Conservation (phyloP, 495 filamentous ascomycete species). For the Entonaema liquescens region DNA sequence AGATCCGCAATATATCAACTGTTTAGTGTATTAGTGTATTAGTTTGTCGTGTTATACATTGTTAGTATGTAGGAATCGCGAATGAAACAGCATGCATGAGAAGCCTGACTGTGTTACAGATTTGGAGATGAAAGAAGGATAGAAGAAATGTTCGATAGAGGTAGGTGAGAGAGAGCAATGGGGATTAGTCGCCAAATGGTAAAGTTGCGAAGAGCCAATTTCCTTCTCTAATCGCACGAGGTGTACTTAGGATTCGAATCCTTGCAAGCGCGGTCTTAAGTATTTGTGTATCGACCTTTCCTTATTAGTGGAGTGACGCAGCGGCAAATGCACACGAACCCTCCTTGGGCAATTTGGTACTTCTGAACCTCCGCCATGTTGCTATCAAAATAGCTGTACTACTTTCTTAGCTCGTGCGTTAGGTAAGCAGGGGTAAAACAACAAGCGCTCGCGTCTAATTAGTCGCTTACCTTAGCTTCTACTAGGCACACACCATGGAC, state of each 20-base stretch:
- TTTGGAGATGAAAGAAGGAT: constrained; percentile 36
- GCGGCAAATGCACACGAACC: constrained; percentile 32
- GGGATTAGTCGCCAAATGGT: background rate
- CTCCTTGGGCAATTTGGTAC: constrained; percentile 33
- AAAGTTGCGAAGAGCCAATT: constrained; percentile 8
- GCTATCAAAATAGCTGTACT: constrained; percentile 21
- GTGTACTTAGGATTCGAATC: constrained; percentile 35
- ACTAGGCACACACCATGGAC: constrained; percentile 10
- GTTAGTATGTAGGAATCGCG: constrained; percentile 21
- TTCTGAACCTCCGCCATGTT: constrained; percentile 23
- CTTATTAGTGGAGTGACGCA: constrained; percentile 37
- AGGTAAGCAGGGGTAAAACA: constrained; percentile 5
- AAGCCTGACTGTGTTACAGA: constrained; percentile 32
- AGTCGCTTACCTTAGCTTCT: constrained; percentile 21
- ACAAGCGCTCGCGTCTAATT: constrained; percentile 43
- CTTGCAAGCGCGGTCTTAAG: constrained; percentile 11
- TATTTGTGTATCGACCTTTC: constrained; percentile 19
- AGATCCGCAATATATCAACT: constrained; percentile 37
- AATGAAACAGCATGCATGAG: constrained; percentile 37
- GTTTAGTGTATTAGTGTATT: constrained; percentile 18
- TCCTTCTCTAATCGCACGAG: constrained; percentile 22
- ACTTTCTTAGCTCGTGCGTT: constrained; percentile 29
- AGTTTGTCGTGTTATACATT: constrained; percentile 10
- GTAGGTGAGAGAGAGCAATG: constrained; percentile 4
- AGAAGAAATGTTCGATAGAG: constrained; percentile 40